Base-by-base conservation (phyloP, 2,329 filamentous ascomycete species). In the Emergomyces africanus region DNA sequence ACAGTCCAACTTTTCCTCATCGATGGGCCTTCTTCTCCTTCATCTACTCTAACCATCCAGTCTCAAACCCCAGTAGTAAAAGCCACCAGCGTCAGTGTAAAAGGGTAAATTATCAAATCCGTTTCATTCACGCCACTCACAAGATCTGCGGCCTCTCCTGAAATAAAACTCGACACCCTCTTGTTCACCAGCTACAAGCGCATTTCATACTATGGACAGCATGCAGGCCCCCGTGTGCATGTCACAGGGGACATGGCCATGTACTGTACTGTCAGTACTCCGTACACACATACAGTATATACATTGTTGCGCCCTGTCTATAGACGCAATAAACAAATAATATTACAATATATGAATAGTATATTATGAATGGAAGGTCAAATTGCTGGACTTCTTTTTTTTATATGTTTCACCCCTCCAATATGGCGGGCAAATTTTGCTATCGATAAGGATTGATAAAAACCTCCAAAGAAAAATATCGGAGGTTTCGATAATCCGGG, bases 161-260 rank as follows among this genome's bases (percentile, higher is more conserved):
- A 66, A n/a, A 90, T 88, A 69, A 90, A 91, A 78, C 78, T 71
- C 82, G 81, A 68, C 86, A 90, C 81, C 25, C 87, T 87, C 60
- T 82, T 79, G 64, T 80, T 77, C 70, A 80, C 79, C 44, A 91
- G 76, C 67, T 89, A 85, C 37, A 83, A 2, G 90, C 86, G 25
- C 87, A 80, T 53, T 80, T 78, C 60, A n/a, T 91, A 81, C 66
- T n/a, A 86, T 86, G 77, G 90, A 91, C 61, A 90, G 78, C 61
- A 91, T 75, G 67, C 87, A 90, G 2, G 87, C 86, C 9, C 88
- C 87, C 3, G 87, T 89, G 72, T 85, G 91, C 87, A 90, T 90
- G 68, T 89, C 86, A 70, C 88, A 91, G 87, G 88, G 2, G 85
- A 88, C 6, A 91, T 76, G 0, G 87, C 90, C 2, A 88, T 91